phyloP scores from a whole-genome alignment of 2,329 filamentous ascomycete species.

The Orbilia quercus region DNA sequence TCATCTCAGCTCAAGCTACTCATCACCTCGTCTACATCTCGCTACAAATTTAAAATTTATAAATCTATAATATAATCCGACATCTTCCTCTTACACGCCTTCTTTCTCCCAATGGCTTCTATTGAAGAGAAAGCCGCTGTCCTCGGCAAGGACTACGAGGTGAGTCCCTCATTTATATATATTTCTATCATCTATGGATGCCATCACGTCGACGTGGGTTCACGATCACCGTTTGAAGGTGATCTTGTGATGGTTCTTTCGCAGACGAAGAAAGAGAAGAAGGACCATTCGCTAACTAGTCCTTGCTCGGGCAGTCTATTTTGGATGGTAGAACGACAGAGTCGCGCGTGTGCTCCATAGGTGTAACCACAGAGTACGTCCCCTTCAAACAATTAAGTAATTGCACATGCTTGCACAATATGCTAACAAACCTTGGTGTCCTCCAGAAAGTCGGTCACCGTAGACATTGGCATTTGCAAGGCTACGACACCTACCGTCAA shows the following conservation, averaged over 20 bases:
- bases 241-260: neutral
- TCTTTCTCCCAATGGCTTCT: conserved; percentile 34
- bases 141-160: conserved; percentile 52
- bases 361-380: conserved; percentile 54
- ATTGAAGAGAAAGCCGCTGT: conserved; percentile 53
- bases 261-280: too few species aligned
- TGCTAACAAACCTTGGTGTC: conserved; percentile 2
- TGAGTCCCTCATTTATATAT: conserved; percentile 16
- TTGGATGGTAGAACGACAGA: conserved; percentile 52
- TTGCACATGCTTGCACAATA: conserved; percentile 6
- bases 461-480: conserved; percentile 44
- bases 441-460: conserved; percentile 49
- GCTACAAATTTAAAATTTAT: neutral
- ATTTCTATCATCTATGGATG: neutral
- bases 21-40: neutral
- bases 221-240: neutral
- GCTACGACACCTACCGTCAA: conserved; percentile 38
- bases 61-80: conserved; percentile 16
- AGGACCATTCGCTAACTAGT: conserved; percentile 12
- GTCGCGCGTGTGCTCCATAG: conserved; percentile 54
- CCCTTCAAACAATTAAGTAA: neutral
- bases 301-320: conserved; percentile 31
- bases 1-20: conserved; percentile 16
- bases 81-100: neutral
- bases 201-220: neutral